Evolutionary conservation across 139 green algal genomes (phyloP), one percentile per base, ranked within the genome.

Genomic region (Micractinium conductrix): DNA sequence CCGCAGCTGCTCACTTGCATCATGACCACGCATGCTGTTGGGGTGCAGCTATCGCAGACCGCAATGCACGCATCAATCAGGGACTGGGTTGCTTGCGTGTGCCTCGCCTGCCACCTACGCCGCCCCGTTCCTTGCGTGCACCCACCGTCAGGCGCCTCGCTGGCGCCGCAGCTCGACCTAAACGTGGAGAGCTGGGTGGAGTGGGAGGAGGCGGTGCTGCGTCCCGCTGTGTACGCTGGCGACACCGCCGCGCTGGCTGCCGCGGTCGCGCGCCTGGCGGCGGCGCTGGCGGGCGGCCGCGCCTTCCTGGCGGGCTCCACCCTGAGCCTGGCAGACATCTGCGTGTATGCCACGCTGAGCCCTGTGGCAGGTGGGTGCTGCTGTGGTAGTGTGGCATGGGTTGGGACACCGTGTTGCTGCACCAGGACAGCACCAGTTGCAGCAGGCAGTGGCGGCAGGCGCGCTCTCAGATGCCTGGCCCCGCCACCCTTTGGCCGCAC

Each of bases 301-400:
- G 40, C n/a, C 1, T 82, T 83, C 10, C 72, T 93, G 28, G 85
- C 74, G 22, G 80, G 85, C 35, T 48, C 42, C 55, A 45, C 37
- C 12, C 40, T 87, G 24, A 85, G 53, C 10, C 73, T 96, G n/a
- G 91, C 94, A 44, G 93, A 96, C 74, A 88, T 94, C 17, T 63
- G 70, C 22, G 60, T 92, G 14, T 89, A 75, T 48, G 50, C 65
- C 55, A 89, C 85, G 40, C 42, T 91, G 2, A 50, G 72, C 19
- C 80, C 80, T 28, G 69, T 85, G 80, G 62, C 78, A 55, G 44
- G 73, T 44, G 73, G 19, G 73, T 30, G 43, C 19, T 10, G 68
- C 2, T n/a, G 12, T 19, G 8, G 5, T 55, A 24, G 40, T 71
- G 45, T 70, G 62, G 9, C 63, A 7, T 70, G 28, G 63, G 2